Base-by-base conservation (phyloP, 768 basidiomycete genomes). In the Lactifluus piperatus region DNA sequence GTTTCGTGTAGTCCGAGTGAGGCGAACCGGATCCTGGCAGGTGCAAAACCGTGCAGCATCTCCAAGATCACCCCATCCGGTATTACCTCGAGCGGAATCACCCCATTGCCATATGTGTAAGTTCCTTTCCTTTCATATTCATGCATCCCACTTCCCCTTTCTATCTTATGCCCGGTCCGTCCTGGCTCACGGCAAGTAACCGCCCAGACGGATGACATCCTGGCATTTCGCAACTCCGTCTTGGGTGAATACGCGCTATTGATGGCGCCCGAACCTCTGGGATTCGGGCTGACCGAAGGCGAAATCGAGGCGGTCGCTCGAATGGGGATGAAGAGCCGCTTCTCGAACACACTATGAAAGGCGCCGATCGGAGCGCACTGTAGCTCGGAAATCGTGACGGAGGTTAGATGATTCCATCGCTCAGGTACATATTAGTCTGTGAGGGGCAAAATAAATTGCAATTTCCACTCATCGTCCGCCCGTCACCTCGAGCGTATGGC, bases 401-500 rank as follows among this genome's bases (percentile, higher is more conserved):
- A 51, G 48, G 34, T 37, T 44, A 44, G 32, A 45, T 50, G 56
- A n/a, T 57, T 60, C 32, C 53, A 55, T 60, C 55, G 34, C 58
- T 44, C 43, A 36, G 24, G 13, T 55, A 60, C 43, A 60, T 45
- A 44, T 30, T 27, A 45, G 41, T 55, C 52, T 37, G 26, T 27
- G 32, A 59, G 47, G 52, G 32, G 48, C 30, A 48, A 50, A 34
- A 34, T 5, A 44, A 44, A 24, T 36, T 48, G 48, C 29, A 53
- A 61, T 47, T 51, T 39, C 60, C 61, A 58, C 62, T 54, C 54
- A 64, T 58, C 37, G 54, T 43, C 91, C 91, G 34, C 90, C 90
- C 37, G 90, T 91, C 22, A 88, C 86, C 70, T 91, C 88, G 54
- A 92, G 74, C 16, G 88, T 91, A 71, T 91, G 91, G 8, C 90